Evolutionary conservation across 805 yeast genomes (phyloP), one percentile per base, ranked within the genome.

Genomic region (Kodamaea hsintzibuensis): DNA sequence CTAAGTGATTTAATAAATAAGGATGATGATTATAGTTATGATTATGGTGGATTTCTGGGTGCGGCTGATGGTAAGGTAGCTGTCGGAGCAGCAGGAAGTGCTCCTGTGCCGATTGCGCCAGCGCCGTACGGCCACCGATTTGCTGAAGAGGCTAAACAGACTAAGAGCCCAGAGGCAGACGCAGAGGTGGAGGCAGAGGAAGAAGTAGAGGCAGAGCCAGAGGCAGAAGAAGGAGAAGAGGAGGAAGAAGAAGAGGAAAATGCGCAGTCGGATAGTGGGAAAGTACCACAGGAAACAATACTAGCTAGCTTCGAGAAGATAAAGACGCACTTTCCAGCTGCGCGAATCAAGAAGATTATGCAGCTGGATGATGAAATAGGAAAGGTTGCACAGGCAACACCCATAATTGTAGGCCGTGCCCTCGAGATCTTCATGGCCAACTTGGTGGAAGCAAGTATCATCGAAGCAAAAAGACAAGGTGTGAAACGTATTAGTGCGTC

Each of bases 361-460:
- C 99, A 95, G 67, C 86, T 96, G 27, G 99, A 95, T 70, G 99
- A 95, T 59, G 99, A 95, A 59, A 92, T 95, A 45, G 99, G 99
- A 2, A 95, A 95, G 67, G 98, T 95, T 4, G 97, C 99, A 2
- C 98, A 92, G 66, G 98, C 97, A 1, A 96, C 99, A 1, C 99
- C 99, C 0, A 88, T 93, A n/a, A 93, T 93, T 14, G 97, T 95
- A 7, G 98, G 98, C 7, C 82, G 97, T 57, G 97, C 99, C 0
- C 77, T 95, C 50, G 98, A 95, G 72, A 81, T 91, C 56, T 95
- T 95, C 68, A 83, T 95, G 81, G 90, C 96, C 49, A 84, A 95
- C 52, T 78, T 95, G 53, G 96, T 95, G 49, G 92, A 89, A 62
- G 91, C 89, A 47, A 81, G 96, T 17, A 85, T 90, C 50, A 79